These are phyloP conservation scores for Apodospora peruviana DNA, from an alignment of 495 filamentous ascomycete genomes.

Conservation along the genomic window DNA sequence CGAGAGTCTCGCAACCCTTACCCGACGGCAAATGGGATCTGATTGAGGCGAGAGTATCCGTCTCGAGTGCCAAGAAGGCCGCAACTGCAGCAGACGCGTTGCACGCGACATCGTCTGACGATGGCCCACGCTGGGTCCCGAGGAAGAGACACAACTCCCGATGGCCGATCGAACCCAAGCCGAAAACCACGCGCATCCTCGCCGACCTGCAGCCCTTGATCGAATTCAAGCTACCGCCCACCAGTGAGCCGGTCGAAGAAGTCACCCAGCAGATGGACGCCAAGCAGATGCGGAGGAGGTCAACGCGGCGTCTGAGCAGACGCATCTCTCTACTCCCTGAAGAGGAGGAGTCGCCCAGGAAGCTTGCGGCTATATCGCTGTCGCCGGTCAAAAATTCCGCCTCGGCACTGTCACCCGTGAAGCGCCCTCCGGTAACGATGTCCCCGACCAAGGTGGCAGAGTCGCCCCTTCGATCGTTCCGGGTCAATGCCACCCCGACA, in stretches of 20 bases:
- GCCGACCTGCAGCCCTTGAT: slow-evolving; percentile 19
- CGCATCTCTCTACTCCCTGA: slow-evolving; percentile 22
- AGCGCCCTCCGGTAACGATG: slow-evolving; percentile 9
- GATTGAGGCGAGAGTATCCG: slow-evolving; percentile 17
- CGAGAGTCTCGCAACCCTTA: slow-evolving; percentile 1
- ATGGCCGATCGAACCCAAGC: slow-evolving; percentile 23
- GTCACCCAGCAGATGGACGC: slow-evolving; percentile 11
- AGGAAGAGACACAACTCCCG: slow-evolving; percentile 30
- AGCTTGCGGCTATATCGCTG: slow-evolving; percentile 10
- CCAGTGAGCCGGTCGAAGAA: slow-evolving; percentile 17
- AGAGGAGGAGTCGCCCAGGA: slow-evolving; percentile 19
- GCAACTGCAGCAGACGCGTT: background rate
- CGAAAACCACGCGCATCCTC: slow-evolving; percentile 8
- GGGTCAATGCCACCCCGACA: slow-evolving; percentile 19
- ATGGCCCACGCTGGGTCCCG: slow-evolving; percentile 18
- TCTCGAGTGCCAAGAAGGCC: slow-evolving; percentile 3
- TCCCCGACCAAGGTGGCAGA: slow-evolving; percentile 22
- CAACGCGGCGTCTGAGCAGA: slow-evolving; percentile 21
- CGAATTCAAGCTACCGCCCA: slow-evolving; percentile 12
- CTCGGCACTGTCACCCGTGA: slow-evolving; percentile 15
- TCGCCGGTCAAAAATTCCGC: slow-evolving; percentile 4
- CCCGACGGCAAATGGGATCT: slow-evolving; percentile 18
- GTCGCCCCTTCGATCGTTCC: slow-evolving; percentile 19
- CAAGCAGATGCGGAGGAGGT: slow-evolving; percentile 15
- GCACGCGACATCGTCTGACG: slow-evolving; percentile 17